Evolutionary conservation across 2,329 filamentous ascomycete species (phyloP).

Genomic region (Aspergillus pseudotamarii): DNA sequence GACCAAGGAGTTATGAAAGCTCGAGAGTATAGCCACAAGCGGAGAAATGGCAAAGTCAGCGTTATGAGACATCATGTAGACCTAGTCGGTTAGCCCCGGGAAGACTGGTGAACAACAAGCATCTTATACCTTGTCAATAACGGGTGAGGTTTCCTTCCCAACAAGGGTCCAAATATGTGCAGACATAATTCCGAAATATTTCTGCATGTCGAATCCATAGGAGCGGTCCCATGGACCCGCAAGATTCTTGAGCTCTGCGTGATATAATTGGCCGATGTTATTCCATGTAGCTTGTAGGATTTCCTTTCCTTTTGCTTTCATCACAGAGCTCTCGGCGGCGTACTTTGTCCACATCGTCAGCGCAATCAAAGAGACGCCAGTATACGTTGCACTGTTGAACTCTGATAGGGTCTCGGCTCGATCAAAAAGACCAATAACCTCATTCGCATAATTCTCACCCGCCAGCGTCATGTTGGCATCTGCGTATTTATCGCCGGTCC

Average conservation of each 20-base stretch:
- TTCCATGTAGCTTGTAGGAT: conserved; percentile 62
- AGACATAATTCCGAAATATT: conserved; percentile 61
- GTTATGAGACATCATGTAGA: conserved; percentile 9
- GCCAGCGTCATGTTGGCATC: conserved; percentile 52
- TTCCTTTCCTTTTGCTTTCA: conserved; percentile 42
- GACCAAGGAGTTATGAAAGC: conserved; percentile 1
- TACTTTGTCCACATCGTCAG: conserved; percentile 62
- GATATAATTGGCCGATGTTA: conserved; percentile 34
- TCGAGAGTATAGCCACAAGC: conserved; percentile 2
- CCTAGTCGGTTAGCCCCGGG: neutral
- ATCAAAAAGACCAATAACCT: conserved; percentile 61
- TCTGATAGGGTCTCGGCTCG: conserved; percentile 61
- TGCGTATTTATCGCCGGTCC: conserved; percentile 57
- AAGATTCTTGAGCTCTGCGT: conserved; percentile 56
- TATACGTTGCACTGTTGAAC: conserved; percentile 66
- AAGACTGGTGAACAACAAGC: neutral
- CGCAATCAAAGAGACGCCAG: conserved; percentile 62
- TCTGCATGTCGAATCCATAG: conserved; percentile 67
- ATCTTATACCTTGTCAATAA: neutral
- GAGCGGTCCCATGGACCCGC: conserved; percentile 67
- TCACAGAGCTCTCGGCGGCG: neutral
- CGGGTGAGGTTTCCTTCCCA: conserved; percentile 2
- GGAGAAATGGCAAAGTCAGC: conserved; percentile 5
- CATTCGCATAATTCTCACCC: conserved; percentile 59
- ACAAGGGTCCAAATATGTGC: conserved; percentile 9